These are phyloP conservation scores for Linaria vulgaris DNA, from an alignment of 257 asterid species.

Conservation along the genomic window DNA sequence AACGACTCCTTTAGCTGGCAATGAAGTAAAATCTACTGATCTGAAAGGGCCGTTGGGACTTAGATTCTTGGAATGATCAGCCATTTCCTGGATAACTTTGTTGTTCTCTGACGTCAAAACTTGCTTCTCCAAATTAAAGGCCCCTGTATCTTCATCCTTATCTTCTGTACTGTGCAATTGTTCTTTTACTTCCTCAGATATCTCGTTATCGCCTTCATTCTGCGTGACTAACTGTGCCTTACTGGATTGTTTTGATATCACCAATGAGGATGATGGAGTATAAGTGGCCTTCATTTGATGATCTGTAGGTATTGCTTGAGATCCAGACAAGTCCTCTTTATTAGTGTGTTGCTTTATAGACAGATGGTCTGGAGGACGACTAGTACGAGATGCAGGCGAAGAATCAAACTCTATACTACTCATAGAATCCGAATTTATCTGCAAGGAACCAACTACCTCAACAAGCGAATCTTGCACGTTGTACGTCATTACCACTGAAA, in stretches of 20 bases:
- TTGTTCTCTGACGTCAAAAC: conserved; percentile 16
- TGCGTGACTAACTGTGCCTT: conserved; percentile 26
- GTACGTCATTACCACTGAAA: too few relatives aligned
- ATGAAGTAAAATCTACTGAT: conserved; percentile 26
- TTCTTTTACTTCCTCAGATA: conserved; percentile 17
- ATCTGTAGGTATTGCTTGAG: neutral
- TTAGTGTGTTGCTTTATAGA: conserved; percentile 33
- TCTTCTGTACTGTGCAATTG: too few relatives aligned
- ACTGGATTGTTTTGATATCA: conserved; percentile 36
- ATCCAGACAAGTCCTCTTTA: conserved; percentile 8
- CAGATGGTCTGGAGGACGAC: conserved; percentile 55
- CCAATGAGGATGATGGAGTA: conserved; percentile 2
- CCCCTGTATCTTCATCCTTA: conserved; percentile 26
- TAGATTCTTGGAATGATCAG: conserved; percentile 21
- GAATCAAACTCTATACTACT: conserved; percentile 33
- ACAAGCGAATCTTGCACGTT: conserved; percentile 51
- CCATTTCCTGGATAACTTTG: conserved; percentile 20
- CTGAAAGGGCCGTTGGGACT: conserved; percentile 14
- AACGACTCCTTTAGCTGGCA: conserved; percentile 30
- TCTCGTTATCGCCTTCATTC: neutral
- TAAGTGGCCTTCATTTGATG: conserved; percentile 40
- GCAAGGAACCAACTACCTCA: conserved; percentile 25
- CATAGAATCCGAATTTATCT: conserved; percentile 41
- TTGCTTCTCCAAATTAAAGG: conserved; percentile 4
- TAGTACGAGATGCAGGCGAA: conserved; percentile 34